Conservation (phyloP, 306 rosid genomes). For the Inga oerstediana region DNA sequence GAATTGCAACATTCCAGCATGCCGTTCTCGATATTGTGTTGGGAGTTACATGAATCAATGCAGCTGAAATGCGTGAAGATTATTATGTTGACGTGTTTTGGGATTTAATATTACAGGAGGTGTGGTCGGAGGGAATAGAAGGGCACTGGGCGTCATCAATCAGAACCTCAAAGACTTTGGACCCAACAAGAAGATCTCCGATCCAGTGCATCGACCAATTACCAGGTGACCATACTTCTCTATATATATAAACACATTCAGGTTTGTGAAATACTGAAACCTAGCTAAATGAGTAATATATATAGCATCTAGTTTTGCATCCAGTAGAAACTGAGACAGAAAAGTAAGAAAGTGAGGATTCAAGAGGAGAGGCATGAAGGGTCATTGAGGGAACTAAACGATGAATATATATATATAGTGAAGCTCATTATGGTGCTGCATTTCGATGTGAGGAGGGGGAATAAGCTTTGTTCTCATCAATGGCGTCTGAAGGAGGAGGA, state of each 20-base stretch:
- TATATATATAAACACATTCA: neutral
- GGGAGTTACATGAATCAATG: too few species aligned
- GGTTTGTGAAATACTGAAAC: neutral
- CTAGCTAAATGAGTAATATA: neutral
- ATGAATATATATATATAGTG: neutral
- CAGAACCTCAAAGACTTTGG: slow-evolving; percentile 51
- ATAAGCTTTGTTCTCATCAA: neutral
- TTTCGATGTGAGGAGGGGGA: neutral
- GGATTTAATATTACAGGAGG: neutral
- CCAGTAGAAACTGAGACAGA: neutral
- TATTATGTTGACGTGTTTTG: neutral
- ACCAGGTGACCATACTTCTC: slow-evolving; percentile 49
- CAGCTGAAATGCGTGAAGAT: too few species aligned
- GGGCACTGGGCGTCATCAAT: slow-evolving; percentile 60
- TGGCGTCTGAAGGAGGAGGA: neutral
- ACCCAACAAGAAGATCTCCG: slow-evolving; percentile 70
- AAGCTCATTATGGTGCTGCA: neutral
- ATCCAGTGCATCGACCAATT: slow-evolving; percentile 68
- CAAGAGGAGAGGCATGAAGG: neutral
- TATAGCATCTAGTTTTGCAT: too few species aligned
- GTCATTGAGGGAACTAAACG: neutral
- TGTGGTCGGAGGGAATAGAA: slow-evolving; percentile 38
- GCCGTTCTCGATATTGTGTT: too few species aligned
- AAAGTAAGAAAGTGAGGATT: neutral
- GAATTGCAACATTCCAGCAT: neutral